Base-by-base conservation (phyloP, 192 early-diverging fungal genomes). In the Backusella circina region DNA sequence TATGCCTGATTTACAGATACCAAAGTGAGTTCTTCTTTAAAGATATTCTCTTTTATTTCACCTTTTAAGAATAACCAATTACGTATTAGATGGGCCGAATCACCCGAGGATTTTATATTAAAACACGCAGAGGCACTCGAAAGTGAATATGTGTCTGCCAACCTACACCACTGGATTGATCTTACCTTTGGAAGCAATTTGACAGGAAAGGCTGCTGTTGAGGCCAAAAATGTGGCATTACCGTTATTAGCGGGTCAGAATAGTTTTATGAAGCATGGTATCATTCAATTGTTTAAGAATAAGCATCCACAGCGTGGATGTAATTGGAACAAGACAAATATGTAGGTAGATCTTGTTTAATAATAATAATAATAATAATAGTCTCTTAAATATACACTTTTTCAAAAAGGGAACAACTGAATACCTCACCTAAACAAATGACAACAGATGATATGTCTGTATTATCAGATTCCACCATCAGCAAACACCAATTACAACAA, bases 161-260 rank as follows among this genome's bases (percentile, higher is more conserved):
- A 94, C 50, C 72, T 97, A 16, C 92, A 97, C 74, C 80, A 89
- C 64, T 97, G 95, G 95, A 94, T 96, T 51, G 94, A 97, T 79
- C 79, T 97, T 33, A 95, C 94, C 0, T 97, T 95, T 87, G 95
- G 95, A 28, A 94, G 89, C 75, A 92, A 93, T 75, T 87, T 96
- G 65, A 90, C 90, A 0, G 95, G 81, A 70, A 88, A 90, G 74
- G 89, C 89, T 23, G 93, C 93, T 1, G 84, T 92, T 6, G 87
- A 90, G 30, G 90, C 95, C 2, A 82, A 92, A 78, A 97, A 97
- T 83, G 91, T 97, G 12, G 90, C 88, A 2, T 73, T 90, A 7
- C 88, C 88, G 1, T 74, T 91, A 61, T 80, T 86, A 54, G 85
- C 86, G 28, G 97, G 97, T 2, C 97, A 98, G 79, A 97, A 94